Base-by-base conservation (phyloP, 306 rosid species). In the Crataegus laevigata region DNA sequence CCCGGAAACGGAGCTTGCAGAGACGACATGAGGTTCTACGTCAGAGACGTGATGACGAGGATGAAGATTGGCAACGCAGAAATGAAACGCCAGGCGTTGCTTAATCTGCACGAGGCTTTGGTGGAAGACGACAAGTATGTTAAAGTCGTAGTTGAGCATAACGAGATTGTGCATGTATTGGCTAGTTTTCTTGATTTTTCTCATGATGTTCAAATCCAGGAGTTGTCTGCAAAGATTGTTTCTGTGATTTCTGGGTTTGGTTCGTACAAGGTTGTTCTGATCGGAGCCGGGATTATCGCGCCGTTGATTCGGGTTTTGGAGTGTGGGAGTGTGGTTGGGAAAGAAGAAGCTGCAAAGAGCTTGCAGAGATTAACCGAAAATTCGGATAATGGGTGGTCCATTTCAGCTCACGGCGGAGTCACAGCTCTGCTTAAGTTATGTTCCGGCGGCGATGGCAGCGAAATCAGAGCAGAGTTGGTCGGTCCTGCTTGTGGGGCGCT, bases 371-470 rank as follows among this genome's bases (percentile, higher is more conserved):
- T 93, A 72, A 93, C 98, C 1, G 91, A 85, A 84, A 91, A 93
- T 88, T 88, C 96, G 0, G 93, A 90, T 34, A 93, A 93, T 63
- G 93, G 91, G 51, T 93, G 98, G 98, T 86, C 93, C 26, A 92
- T 93, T 72, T 93, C 96, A 1, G 93, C 94, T 72, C 98, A 93
- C 32, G 98, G 98, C 6, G 98, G 98, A 43, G 91, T 93, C 60
- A 89, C 93, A 5, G 84, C 88, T 24, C 75, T 91, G 82, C 86
- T 91, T 62, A 93, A 85, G 67, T 84, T 90, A 30, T 92, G 98
- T 76, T 69, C 80, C 1, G 55, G 75, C 8, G 8, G 34, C 64
- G 80, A 4, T 29, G 88, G 85, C 64, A 78, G 72, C 15, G 68
- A 30, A 17, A 36, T 29, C 30, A 71, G 83, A 58, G 66, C 81